These are phyloP conservation scores for Linnemannia exigua DNA, from an alignment of 192 early-diverging fungal species.

Conservation along the genomic window DNA sequence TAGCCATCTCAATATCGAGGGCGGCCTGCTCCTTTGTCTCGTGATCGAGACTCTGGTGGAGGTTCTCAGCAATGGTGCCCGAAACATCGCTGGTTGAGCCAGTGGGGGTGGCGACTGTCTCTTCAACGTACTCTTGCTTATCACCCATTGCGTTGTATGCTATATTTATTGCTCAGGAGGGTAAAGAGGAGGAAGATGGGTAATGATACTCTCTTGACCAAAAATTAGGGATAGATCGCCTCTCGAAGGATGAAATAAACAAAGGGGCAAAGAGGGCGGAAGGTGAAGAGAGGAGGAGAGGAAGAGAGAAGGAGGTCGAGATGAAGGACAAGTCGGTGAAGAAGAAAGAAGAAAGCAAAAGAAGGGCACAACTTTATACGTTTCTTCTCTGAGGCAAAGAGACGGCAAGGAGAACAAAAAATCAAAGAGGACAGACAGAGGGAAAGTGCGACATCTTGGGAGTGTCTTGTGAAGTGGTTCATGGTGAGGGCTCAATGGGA, in stretches of 20 bases:
- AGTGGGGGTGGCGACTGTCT: conserved; percentile 5
- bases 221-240: background rate
- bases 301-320: background rate
- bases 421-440: background rate
- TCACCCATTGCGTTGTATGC: conserved; percentile 20
- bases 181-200: background rate
- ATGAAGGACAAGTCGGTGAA: conserved; percentile 1
- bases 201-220: background rate
- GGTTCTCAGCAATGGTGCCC: conserved; percentile 27
- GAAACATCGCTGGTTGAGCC: conserved; percentile 33
- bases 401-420: background rate
- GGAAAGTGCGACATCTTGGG: background rate
- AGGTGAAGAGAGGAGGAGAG: conserved; percentile 5
- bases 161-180: background rate
- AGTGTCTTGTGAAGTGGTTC: background rate
- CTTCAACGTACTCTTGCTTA: conserved; percentile 39
- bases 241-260: background rate
- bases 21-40: conserved; percentile 44
- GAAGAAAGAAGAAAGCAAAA: background rate
- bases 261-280: background rate
- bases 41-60: conserved; percentile 31
- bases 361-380: background rate
- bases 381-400: background rate
- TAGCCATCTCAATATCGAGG: conserved; percentile 50
- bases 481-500: background rate